Conservation (phyloP, 495 filamentous ascomycete species). For the Immersiella caudata region DNA sequence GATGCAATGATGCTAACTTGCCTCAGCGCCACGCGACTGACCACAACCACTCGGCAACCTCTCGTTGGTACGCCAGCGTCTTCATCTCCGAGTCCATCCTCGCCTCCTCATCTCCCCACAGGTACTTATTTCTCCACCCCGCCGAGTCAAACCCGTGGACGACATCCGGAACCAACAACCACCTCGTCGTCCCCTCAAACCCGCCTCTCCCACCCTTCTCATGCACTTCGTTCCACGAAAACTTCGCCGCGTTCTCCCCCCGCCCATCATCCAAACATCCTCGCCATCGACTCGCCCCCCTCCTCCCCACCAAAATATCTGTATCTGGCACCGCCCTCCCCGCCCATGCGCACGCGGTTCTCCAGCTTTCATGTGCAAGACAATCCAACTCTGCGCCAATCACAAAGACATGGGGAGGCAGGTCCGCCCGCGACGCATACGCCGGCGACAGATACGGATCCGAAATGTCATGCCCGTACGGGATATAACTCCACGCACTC, state of each 20-base stretch:
- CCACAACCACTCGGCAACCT: slow-evolving; percentile 40
- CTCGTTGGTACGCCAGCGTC: slow-evolving; percentile 38
- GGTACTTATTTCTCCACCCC: slow-evolving; percentile 26
- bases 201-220: slow-evolving; percentile 16
- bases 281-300: slow-evolving; percentile 26
- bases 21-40: slow-evolving; percentile 37
- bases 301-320: slow-evolving; percentile 33
- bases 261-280: slow-evolving; percentile 32
- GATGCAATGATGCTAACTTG: no score
- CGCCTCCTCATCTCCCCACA: slow-evolving; percentile 33
- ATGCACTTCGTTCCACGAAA: slow-evolving; percentile 36
- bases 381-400: slow-evolving; percentile 56
- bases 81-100: slow-evolving; percentile 41
- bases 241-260: slow-evolving; percentile 30
- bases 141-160: slow-evolving; percentile 42
- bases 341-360: slow-evolving; percentile 37
- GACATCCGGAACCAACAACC: slow-evolving; percentile 46
- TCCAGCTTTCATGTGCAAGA: slow-evolving; percentile 42
- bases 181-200: slow-evolving; percentile 33
- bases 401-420: slow-evolving; percentile 50
- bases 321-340: slow-evolving; percentile 28
- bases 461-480: slow-evolving; percentile 31
- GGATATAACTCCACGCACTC: slow-evolving; percentile 42
- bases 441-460: slow-evolving; percentile 39
- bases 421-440: slow-evolving; percentile 33